phyloP scores from a whole-genome alignment of 2,329 filamentous ascomycete genomes.

The Fusarium sp. region DNA sequence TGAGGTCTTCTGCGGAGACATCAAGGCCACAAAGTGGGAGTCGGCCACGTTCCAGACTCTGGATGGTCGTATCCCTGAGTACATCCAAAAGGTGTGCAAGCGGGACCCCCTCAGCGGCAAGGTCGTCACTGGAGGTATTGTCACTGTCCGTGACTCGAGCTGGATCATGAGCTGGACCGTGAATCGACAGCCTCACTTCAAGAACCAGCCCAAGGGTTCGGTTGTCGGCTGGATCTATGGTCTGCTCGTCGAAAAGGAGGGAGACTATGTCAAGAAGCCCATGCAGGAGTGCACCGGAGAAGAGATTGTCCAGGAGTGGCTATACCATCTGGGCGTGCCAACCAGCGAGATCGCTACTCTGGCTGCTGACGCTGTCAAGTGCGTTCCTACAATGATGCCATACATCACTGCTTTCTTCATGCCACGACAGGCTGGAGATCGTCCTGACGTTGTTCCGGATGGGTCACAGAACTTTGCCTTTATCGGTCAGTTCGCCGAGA shows the following conservation, averaged over 20 bases:
- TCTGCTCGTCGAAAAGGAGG: constrained; percentile 19
- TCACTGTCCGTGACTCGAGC: constrained; percentile 37
- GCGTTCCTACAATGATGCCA: constrained; percentile 28
- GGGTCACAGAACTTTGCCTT: constrained; percentile 25
- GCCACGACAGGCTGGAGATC: constrained; percentile 22
- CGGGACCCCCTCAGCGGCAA: constrained; percentile 45
- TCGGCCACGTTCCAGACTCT: constrained; percentile 56
- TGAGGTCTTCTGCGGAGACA: constrained; percentile 23
- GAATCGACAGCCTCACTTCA: constrained; percentile 31
- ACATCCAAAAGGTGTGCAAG: constrained; percentile 31
- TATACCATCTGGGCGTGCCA: constrained; percentile 24
- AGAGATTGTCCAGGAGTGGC: constrained; percentile 23
- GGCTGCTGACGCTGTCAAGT: constrained; percentile 20
- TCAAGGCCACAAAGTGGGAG: constrained; percentile 49
- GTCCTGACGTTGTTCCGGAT: constrained; percentile 11
- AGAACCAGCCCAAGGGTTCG: constrained; percentile 22
- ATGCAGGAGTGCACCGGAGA: constrained; percentile 30
- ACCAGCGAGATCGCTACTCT: constrained; percentile 15
- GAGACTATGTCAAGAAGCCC: constrained; percentile 29
- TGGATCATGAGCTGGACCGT: constrained; percentile 29
- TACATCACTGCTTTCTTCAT: constrained; percentile 30
- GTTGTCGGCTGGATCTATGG: constrained; percentile 24
- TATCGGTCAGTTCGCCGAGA: constrained; percentile 27
- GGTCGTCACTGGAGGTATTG: constrained; percentile 52
- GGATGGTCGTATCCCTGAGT: constrained; percentile 38